Evolutionary conservation across 495 filamentous ascomycete species (phyloP).

Genomic region (Aspergillus saccharolyticus): DNA sequence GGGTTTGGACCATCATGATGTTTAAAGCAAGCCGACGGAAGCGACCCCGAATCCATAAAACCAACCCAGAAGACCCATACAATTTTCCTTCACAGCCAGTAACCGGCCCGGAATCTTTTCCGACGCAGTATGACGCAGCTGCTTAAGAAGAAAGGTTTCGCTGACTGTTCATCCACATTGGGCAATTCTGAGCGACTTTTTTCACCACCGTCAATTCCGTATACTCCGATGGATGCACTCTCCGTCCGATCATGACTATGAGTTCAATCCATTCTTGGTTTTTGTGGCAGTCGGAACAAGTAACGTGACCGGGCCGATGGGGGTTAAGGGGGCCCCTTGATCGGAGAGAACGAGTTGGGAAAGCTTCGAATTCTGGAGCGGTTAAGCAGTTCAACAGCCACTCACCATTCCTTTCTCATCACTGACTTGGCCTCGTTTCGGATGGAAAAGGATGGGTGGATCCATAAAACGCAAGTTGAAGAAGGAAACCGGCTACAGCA

Average conservation of each 20-base stretch:
- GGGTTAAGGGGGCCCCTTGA: too few relatives aligned
- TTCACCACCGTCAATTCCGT: too few relatives aligned
- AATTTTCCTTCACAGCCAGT: background rate
- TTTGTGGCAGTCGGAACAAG: constrained; percentile 11
- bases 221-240: too few relatives aligned
- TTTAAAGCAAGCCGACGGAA: background rate
- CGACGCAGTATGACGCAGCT: constrained; percentile 4
- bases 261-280: too few relatives aligned
- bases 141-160: background rate
- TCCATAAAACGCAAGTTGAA: too few relatives aligned
- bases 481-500: too few relatives aligned
- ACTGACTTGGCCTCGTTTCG: too few relatives aligned
- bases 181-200: too few relatives aligned
- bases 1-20: background rate
- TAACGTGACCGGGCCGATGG: constrained; percentile 32
- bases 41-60: background rate
- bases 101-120: constrained; percentile 5
- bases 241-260: too few relatives aligned
- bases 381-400: background rate
- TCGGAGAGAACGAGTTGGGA: constrained; percentile 7
- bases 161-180: background rate
- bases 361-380: background rate
- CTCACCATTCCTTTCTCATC: background rate
- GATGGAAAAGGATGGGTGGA: too few relatives aligned
- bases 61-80: background rate